phyloP scores from a whole-genome alignment of 139 green algal species.

The Picochlorum costavermella region DNA sequence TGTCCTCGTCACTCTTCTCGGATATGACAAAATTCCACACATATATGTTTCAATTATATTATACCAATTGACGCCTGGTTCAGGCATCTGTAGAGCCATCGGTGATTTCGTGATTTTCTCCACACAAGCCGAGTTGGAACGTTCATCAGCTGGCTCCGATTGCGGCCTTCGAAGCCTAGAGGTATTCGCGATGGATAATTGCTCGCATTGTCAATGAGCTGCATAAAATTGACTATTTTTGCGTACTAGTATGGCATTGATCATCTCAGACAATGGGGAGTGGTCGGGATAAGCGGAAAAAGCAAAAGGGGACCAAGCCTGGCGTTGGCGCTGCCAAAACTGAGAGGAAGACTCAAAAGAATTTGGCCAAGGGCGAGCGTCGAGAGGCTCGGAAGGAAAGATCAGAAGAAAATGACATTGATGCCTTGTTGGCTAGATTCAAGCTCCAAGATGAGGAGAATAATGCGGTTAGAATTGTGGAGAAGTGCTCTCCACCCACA shows the following conservation, averaged over 20 bases:
- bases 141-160: too few species aligned
- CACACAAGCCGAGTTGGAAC: too few species aligned
- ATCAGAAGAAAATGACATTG: constrained; percentile 38
- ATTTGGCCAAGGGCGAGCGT: constrained; percentile 47
- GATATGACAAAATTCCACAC: too few species aligned
- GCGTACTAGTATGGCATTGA: not conserved
- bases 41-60: too few species aligned
- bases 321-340: constrained; percentile 75
- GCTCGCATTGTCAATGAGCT: too few species aligned
- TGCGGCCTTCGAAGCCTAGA: too few species aligned
- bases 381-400: constrained; percentile 15
- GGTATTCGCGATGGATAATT: too few species aligned
- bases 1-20: too few species aligned
- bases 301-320: constrained; percentile 60
- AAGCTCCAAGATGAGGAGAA: constrained; percentile 48
- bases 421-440: constrained; percentile 56
- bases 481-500: constrained; percentile 56
- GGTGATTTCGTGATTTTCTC: too few species aligned
- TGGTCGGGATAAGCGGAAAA: constrained; percentile 82
- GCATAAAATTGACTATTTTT: too few species aligned
- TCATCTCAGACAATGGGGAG: constrained; percentile 45
- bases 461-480: constrained; percentile 39
- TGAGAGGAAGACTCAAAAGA: constrained; percentile 68
- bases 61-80: too few species aligned
- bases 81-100: too few species aligned